Percentiles rank a stretch among this genome's conserved stretches.
These are phyloP conservation scores for Suillus decipiens DNA, from an alignment of 768 basidiomycete genomes.

Conservation along the genomic window DNA sequence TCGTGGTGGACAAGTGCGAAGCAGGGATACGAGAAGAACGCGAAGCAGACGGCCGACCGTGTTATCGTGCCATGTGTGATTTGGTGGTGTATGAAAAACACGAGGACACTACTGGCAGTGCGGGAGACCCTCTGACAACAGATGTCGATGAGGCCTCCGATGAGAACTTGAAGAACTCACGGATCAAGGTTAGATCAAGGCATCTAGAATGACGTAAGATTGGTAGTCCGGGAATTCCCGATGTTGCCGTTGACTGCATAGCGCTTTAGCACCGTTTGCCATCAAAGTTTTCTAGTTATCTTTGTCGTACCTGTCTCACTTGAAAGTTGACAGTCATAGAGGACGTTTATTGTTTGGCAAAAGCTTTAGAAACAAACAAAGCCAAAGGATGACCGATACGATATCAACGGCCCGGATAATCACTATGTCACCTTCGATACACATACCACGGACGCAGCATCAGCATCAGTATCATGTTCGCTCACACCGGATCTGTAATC, in stretches of 20 bases:
- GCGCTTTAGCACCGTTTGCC: no score
- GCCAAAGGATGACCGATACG: not conserved
- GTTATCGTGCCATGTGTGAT: not conserved
- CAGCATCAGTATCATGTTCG: not conserved
- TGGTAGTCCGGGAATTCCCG: not conserved
- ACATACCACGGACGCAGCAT: not conserved
- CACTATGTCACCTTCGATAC: not conserved
- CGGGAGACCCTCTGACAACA: not conserved
- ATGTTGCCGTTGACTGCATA: not conserved
- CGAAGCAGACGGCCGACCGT: not conserved
- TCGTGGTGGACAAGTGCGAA: not conserved
- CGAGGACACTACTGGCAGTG: not conserved
- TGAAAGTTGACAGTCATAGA: not conserved
- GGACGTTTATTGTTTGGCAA: slow-evolving; percentile 5
- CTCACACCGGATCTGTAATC: not conserved
- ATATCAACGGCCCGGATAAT: not conserved
- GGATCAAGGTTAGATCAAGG: not conserved
- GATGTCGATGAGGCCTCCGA: not conserved
- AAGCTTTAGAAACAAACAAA: slow-evolving; percentile 8
- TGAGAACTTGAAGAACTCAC: not conserved
- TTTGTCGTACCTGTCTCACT: not conserved
- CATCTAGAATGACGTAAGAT: not conserved
- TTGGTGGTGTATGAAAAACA: not conserved
- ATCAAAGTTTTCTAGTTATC: not conserved
- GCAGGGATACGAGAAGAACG: not conserved